Evolutionary conservation across 169 alveolate species (phyloP).

Genomic region (Eimeria falciformis): DNA sequence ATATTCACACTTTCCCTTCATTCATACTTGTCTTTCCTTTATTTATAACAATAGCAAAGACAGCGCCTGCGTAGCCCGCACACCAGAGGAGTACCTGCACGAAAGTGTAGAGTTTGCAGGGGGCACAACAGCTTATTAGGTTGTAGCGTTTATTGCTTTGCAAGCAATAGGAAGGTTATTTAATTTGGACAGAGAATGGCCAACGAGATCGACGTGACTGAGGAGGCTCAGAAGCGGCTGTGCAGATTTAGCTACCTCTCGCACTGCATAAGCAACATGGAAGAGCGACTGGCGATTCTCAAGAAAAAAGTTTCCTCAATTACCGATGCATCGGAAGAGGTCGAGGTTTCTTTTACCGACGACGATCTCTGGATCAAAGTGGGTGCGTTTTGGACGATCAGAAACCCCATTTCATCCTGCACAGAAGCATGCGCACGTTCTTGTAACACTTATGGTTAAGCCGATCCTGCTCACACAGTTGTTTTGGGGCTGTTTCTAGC

Average conservation of each 20-base stretch:
- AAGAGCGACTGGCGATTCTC: slow-evolving; percentile 37
- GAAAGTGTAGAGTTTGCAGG: no score
- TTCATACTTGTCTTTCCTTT: no score
- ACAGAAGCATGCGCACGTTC: not conserved
- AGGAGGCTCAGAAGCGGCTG: slow-evolving; percentile 73
- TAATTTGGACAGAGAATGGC: not conserved
- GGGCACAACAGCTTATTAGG: no score
- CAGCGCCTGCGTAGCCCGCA: no score
- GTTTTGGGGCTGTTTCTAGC: not conserved
- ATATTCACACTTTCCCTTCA: no score
- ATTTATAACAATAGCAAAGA: no score
- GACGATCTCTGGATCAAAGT: slow-evolving; percentile 56
- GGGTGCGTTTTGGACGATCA: slow-evolving; percentile 8
- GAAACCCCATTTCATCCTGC: no score
- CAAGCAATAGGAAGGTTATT: no score
- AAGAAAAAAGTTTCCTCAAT: slow-evolving; percentile 35
- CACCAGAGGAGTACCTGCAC: no score
- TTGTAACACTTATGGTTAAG: not conserved
- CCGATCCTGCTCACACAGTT: not conserved
- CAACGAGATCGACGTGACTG: slow-evolving; percentile 67
- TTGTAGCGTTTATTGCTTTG: no score
- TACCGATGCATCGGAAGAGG: slow-evolving; percentile 76
- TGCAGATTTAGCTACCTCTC: slow-evolving; percentile 72
- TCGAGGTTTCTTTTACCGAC: slow-evolving; percentile 24
- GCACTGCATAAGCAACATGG: slow-evolving; percentile 50